These are phyloP conservation scores for Glomus cerebriforme DNA, from an alignment of 192 early-diverging fungal species.

Conservation along the genomic window DNA sequence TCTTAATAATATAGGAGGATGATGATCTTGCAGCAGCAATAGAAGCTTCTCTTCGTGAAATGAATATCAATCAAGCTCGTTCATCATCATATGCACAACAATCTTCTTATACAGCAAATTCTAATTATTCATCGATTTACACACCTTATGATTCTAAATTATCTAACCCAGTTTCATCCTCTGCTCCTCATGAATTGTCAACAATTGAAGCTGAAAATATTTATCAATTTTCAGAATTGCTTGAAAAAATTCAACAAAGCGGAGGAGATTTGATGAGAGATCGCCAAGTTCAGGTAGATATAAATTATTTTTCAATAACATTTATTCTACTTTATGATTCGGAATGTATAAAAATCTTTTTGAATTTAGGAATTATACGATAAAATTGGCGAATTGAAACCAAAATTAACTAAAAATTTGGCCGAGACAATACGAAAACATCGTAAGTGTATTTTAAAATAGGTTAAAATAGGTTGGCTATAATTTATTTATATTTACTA, in stretches of 20 bases:
- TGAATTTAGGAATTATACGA: conserved; percentile 63
- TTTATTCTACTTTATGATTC: background rate
- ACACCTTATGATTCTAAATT: conserved; percentile 5
- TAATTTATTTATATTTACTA: background rate
- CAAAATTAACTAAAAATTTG: conserved; percentile 75
- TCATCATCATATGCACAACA: conserved; percentile 8
- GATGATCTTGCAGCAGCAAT: conserved; percentile 75
- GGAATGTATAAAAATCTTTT: background rate
- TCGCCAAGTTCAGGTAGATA: conserved; percentile 69
- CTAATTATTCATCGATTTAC: conserved; percentile 36
- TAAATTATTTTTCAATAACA: background rate
- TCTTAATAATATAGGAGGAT: conserved; percentile 40
- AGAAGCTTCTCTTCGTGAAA: conserved; percentile 73
- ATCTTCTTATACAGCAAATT: background rate
- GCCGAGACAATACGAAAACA: conserved; percentile 81
- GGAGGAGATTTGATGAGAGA: conserved; percentile 78
- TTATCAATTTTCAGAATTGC: conserved; percentile 82
- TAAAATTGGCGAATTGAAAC: conserved; percentile 85
- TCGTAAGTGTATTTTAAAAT: conserved; percentile 38
- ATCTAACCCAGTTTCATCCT: conserved; percentile 34
- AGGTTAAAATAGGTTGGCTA: no score
- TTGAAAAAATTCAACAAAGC: conserved; percentile 77
- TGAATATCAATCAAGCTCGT: conserved; percentile 42
- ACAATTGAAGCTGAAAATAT: conserved; percentile 86
- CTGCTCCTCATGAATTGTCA: conserved; percentile 61